Evolutionary conservation across 371 early-diverging fungal genomes (phyloP), one percentile per base, ranked within the genome.

Genomic region (Lichtheimia hyalospora): DNA sequence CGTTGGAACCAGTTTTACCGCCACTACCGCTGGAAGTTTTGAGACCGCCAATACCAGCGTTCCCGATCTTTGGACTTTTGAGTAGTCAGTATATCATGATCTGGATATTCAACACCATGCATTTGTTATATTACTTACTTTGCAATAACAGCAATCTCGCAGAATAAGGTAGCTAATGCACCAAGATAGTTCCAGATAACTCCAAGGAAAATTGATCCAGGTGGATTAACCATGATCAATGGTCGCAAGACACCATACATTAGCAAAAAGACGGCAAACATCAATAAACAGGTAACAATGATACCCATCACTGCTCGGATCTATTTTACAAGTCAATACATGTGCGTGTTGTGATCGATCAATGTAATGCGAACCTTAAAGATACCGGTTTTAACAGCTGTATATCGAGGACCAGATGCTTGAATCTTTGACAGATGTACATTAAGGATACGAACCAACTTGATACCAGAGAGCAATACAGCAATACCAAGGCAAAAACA

Each of bases 101-200:
- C 46, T 46, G 46, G 5, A 21, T 46, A 5, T 14, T 7, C 10
- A 7, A 28, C 3, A 16, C 13, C 18, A 20, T 7, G 53, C 3
- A 28, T 18, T 20, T 41, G 23, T 2, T 42, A 10, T 53, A 8
- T 5, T 12, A 51, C 71, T 54, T 61, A 71, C 72, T 63, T 68
- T 60, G 66, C 66, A n/a, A 68, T 57, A 23, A 71, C 53, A 20
- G 68, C 63, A 20, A 63, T 52, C 50, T 71, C 72, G 2, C 66
- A 61, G 46, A 56, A 65, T 6, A 66, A 43, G 0, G 66, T 68
- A 6, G 69, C 49, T 1, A 52, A 16, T 10, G 66, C 41, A 13
- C 68, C 72, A 16, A 68, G 50, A 24, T 57, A 63, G 20, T 68
- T 65, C 72, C 72, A 71, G n/a, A 68, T 51, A 10, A 58, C 58